These are phyloP conservation scores for Metschnikowia corniflorae DNA, from an alignment of 805 yeast species.

Conservation along the genomic window DNA sequence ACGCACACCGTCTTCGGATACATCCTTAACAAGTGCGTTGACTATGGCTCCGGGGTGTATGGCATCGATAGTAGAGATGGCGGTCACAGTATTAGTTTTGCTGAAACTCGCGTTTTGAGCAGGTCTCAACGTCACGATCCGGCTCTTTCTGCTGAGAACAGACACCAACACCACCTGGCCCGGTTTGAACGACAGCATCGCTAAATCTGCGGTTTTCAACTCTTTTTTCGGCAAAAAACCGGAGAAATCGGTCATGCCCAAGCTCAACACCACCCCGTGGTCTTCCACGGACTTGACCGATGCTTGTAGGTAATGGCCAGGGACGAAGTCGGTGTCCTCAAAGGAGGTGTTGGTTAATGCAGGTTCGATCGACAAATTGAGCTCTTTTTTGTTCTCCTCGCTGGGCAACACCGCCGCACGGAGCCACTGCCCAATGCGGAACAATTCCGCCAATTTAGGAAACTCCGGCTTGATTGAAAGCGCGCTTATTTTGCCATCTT, in stretches of 20 bases:
- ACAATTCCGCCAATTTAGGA: constrained; percentile 54
- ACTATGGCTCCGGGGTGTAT: constrained; percentile 83
- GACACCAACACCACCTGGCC: constrained; percentile 74
- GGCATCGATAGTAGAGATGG: constrained; percentile 72
- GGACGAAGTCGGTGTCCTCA: constrained; percentile 58
- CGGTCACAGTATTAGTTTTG: constrained; percentile 39
- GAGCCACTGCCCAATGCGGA: constrained; percentile 79
- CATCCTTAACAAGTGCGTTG: constrained; percentile 64
- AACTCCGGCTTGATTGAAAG: constrained; percentile 36
- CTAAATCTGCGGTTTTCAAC: constrained; percentile 37
- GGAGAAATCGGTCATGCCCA: constrained; percentile 55
- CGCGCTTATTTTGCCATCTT: constrained; percentile 23
- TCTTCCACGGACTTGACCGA: constrained; percentile 81
- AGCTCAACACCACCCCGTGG: constrained; percentile 77
- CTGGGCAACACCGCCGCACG: constrained; percentile 71
- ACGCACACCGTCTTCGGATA: constrained; percentile 58
- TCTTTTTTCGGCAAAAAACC: constrained; percentile 81
- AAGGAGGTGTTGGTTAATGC: constrained; percentile 59
- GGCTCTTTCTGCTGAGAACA: constrained; percentile 40
- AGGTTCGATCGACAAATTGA: constrained; percentile 74
- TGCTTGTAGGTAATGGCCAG: constrained; percentile 69
- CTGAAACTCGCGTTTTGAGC: constrained; percentile 42
- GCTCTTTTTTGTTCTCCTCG: constrained; percentile 52
- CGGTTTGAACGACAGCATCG: constrained; percentile 34
- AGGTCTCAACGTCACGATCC: constrained; percentile 59